phyloP scores from a whole-genome alignment of 1,284 basidiomycete genomes.

The Mycosarcoma maydis region DNA sequence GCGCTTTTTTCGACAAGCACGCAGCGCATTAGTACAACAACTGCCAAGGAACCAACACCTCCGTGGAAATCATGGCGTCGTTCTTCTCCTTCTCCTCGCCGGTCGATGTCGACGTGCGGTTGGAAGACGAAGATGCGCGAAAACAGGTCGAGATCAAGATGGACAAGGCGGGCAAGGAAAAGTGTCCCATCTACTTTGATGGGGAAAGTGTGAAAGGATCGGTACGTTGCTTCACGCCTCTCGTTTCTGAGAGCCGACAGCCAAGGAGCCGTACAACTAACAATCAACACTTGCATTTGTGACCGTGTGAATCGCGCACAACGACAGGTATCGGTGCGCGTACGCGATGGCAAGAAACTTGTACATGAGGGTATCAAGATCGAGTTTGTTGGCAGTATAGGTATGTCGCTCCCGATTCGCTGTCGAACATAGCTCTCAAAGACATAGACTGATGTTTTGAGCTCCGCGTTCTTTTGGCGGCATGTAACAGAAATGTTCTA shows the following conservation, averaged over 20 bases:
- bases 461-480: too few relatives aligned
- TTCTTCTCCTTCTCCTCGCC: conserved; percentile 88
- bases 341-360: conserved; percentile 93
- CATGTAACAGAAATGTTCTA: conserved; percentile 83
- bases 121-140: conserved; percentile 81
- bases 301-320: neutral
- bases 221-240: conserved; percentile 71
- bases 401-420: conserved; percentile 70
- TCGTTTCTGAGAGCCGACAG: neutral
- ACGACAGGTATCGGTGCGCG: conserved; percentile 80
- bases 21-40: too few relatives aligned
- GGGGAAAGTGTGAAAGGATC: conserved; percentile 88
- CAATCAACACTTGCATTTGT: neutral
- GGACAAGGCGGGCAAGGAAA: conserved; percentile 81
- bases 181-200: conserved; percentile 93
- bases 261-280: neutral
- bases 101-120: conserved; percentile 88
- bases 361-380: conserved; percentile 97
- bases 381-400: conserved; percentile 95
- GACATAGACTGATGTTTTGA: too few relatives aligned
- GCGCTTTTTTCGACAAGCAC: too few relatives aligned
- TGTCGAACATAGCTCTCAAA: too few relatives aligned
- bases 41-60: too few relatives aligned
- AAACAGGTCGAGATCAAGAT: conserved; percentile 74
- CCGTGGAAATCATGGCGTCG: too few relatives aligned